phyloP scores from a whole-genome alignment of 2,329 filamentous ascomycete genomes.

The Passalora sequoiae region DNA sequence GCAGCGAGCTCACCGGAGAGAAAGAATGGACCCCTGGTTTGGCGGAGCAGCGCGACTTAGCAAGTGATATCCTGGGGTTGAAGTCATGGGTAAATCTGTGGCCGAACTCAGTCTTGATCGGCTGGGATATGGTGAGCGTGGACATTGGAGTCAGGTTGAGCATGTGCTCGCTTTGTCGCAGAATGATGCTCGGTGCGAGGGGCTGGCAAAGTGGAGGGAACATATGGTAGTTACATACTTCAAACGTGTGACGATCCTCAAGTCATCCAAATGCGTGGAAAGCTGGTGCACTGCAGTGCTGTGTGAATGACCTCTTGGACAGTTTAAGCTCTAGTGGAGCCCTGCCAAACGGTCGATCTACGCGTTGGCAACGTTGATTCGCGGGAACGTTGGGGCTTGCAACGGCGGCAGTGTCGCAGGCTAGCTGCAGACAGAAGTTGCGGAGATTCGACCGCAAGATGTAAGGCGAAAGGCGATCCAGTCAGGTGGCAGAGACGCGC shows the following conservation, averaged over 20 bases:
- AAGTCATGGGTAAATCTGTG: slow-evolving; percentile 47
- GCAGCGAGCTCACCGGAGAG: slow-evolving; percentile 36
- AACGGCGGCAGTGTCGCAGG: slow-evolving; percentile 13
- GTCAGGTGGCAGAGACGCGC: slow-evolving; percentile 15
- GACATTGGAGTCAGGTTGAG: slow-evolving; percentile 37
- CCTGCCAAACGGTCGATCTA: slow-evolving; percentile 20
- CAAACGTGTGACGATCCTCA: slow-evolving; percentile 16
- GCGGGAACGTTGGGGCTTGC: slow-evolving; percentile 9
- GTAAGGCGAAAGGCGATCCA: slow-evolving; percentile 20
- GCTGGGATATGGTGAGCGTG: slow-evolving; percentile 46
- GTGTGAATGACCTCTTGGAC: slow-evolving; percentile 1
- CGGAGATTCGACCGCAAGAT: slow-evolving; percentile 21
- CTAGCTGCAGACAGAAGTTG: slow-evolving; percentile 20
- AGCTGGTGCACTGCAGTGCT: slow-evolving; percentile 7
- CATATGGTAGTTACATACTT: slow-evolving; percentile 19
- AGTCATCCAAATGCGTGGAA: slow-evolving; percentile 14
- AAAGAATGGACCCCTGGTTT: slow-evolving; percentile 37
- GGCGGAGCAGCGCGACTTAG: slow-evolving; percentile 39
- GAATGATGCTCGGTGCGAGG: slow-evolving; percentile 6
- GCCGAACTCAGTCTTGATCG: slow-evolving; percentile 45
- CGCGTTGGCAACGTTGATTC: slow-evolving; percentile 17
- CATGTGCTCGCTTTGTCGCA: slow-evolving; percentile 20
- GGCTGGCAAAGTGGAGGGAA: slow-evolving; percentile 13
- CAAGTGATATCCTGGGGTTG: slow-evolving; percentile 36
- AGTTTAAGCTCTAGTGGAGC: slow-evolving; percentile 18